Base-by-base conservation (phyloP, 2,329 filamentous ascomycete species). In the Emmonsiellopsis sp. region DNA sequence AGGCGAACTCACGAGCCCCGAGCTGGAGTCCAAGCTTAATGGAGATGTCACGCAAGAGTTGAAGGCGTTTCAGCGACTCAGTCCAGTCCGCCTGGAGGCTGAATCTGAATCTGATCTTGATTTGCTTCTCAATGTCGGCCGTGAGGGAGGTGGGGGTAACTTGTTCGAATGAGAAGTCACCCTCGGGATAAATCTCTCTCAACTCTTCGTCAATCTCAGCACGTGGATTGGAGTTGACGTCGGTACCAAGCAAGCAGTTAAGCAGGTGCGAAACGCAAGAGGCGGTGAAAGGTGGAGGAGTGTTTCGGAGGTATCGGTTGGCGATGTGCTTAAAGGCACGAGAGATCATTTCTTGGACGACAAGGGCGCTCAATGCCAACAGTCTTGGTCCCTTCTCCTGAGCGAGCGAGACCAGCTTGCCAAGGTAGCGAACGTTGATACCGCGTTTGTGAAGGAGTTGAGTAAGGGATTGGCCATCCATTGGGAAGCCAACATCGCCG, bases 341-440 rank as follows among this genome's bases (percentile, higher is more conserved):
- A n/a, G 88, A 81, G 59, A 97, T 81, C 86, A 97, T 97, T 71
- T 98, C 93, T 67, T 95, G 92, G 42, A 89, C 72, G 57, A 86
- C 81, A 38, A 98, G 81, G 54, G 84, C 81, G 59, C 82, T 84
- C 62, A 98, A 77, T 57, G 90, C 90, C 61, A 84, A 77, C 26
- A 97, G 78, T 57, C 89, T 85, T 52, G 82, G 78, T 53, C 85
- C 85, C 61, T 83, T 79, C 55, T 79, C 74, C 59, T 81, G 80
- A 61, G 86, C 83, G 50, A 87, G 78, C 55, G 81, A 76, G 10
- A 89, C 86, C 57, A 98, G 73, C 70, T 84, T 86, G 60, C 93
- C 93, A n/a, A 97, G 79, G 70, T 98, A 98, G 65, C 94, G 83
- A 58, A 97, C 81, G 74, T 98, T 98, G 76, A 98, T 91, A 73